A percentile compares a stretch with the other conserved stretches of the same genome.
Evolutionary conservation across 1,284 basidiomycete genomes (phyloP).

Genomic region (Trametes hirsuta): DNA sequence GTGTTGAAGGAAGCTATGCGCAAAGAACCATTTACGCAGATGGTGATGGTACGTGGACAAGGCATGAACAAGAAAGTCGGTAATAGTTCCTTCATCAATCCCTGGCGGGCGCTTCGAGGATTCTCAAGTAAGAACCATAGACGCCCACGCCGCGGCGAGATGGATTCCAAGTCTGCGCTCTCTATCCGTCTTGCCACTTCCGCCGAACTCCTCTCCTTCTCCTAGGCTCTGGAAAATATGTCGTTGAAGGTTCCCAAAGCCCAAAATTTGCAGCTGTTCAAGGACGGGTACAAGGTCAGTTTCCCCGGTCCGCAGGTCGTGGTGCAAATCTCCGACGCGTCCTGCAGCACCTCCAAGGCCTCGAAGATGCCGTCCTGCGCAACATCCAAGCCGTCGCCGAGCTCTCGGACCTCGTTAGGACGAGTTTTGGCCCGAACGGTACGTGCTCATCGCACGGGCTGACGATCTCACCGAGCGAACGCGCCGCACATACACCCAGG

Average conservation of each 20-base stretch:
- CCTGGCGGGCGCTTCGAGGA: no score
- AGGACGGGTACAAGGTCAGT: conserved; percentile 88
- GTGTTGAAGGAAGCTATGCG: no score
- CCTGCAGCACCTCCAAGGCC: conserved; percentile 79
- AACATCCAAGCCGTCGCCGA: conserved; percentile 97
- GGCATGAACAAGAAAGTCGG: no score
- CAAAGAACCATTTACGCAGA: no score
- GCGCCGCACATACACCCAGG: conserved; percentile 48
- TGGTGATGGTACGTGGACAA: no score
- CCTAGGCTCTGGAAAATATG: conserved; percentile 50
- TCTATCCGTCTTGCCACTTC: background rate
- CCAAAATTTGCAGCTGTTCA: conserved; percentile 90
- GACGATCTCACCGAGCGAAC: conserved; percentile 1
- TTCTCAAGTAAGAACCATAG: no score
- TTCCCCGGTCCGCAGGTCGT: background rate
- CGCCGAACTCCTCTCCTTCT: background rate
- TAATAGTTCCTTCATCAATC: no score
- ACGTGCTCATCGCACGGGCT: conserved; percentile 34
- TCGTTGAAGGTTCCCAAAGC: conserved; percentile 94
- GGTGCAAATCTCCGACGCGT: conserved; percentile 13
- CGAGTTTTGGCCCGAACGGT: conserved; percentile 97
- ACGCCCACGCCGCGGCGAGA: no score
- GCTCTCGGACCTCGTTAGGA: conserved; percentile 93
- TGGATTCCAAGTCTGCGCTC: background rate
- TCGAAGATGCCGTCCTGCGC: conserved; percentile 92